A percentile compares a stretch with the other conserved stretches of the same genome.
Conservation (phyloP, 495 filamentous ascomycete species). For the Penicillium manginii region DNA sequence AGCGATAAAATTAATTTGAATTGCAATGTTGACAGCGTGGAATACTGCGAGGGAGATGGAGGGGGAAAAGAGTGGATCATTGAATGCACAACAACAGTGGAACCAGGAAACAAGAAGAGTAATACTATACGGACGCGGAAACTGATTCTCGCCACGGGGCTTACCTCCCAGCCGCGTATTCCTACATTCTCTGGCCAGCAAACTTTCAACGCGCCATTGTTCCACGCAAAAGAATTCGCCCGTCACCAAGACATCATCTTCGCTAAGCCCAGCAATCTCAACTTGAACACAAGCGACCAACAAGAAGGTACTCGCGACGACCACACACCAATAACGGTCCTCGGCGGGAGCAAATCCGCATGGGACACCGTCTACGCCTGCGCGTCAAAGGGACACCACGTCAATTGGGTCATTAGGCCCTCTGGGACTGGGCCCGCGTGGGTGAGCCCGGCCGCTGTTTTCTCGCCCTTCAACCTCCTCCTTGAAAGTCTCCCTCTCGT, state of each 20-base stretch:
- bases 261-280: slow-evolving; percentile 13
- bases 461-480: slow-evolving; percentile 16
- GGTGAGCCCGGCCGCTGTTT: slow-evolving; percentile 14
- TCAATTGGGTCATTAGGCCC: slow-evolving; percentile 13
- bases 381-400: slow-evolving; percentile 14
- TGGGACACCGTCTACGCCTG: slow-evolving; percentile 17
- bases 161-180: slow-evolving; percentile 17
- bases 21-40: slow-evolving; percentile 12
- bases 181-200: slow-evolving; percentile 14
- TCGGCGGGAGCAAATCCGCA: slow-evolving; percentile 15
- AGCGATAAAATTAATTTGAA: slow-evolving; percentile 14
- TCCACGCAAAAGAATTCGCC: slow-evolving; percentile 14
- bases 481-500: slow-evolving; percentile 15
- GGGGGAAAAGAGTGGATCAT: slow-evolving; percentile 12
- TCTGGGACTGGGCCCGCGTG: slow-evolving; percentile 14
- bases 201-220: slow-evolving; percentile 13
- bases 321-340: slow-evolving; percentile 14
- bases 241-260: slow-evolving; percentile 15
- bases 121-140: slow-evolving; percentile 14
- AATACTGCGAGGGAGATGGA: slow-evolving; percentile 16
- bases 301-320: slow-evolving; percentile 9
- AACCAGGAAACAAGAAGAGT: slow-evolving; percentile 10
- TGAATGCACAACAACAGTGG: slow-evolving; percentile 11
- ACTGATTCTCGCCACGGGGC: slow-evolving; percentile 16
- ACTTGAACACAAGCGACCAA: slow-evolving; percentile 13